Conservation (phyloP, 768 basidiomycete genomes). For the Russula emetica region DNA sequence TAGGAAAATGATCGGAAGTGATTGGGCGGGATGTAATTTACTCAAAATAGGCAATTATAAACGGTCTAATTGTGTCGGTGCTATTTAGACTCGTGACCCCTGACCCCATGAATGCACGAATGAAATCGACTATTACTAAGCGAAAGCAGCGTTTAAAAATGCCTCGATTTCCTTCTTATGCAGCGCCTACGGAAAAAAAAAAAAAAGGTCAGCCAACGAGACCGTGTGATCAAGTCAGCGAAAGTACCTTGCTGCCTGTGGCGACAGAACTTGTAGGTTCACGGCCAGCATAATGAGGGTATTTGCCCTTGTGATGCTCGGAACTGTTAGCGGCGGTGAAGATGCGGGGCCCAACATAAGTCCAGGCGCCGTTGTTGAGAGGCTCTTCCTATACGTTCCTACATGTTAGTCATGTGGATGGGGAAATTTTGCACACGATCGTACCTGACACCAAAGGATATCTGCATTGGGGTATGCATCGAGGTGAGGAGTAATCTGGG, state of each 20-base stretch:
- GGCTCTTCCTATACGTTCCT: constrained; percentile 69
- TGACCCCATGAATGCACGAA: neutral
- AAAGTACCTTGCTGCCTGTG: constrained; percentile 79
- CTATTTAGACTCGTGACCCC: constrained; percentile 8
- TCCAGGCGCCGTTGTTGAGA: constrained; percentile 96
- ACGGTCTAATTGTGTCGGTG: neutral
- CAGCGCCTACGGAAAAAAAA: constrained; percentile 44
- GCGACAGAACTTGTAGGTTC: constrained; percentile 90
- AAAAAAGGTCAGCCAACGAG: neutral
- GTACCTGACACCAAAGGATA: constrained; percentile 85
- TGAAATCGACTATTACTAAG: constrained; percentile 11
- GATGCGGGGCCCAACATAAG: constrained; percentile 89
- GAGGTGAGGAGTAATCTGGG: constrained; percentile 82
- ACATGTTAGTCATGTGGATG: neutral
- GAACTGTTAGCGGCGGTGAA: constrained; percentile 91
- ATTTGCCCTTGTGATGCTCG: constrained; percentile 85
- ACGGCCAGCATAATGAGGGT: constrained; percentile 88
- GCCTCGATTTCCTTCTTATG: constrained; percentile 90
- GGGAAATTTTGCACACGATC: constrained; percentile 16
- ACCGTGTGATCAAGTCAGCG: neutral
- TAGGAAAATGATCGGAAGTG: constrained; percentile 1
- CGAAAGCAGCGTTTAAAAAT: constrained; percentile 63
- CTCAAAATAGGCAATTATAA: constrained; percentile 8
- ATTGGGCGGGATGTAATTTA: constrained; percentile 3
- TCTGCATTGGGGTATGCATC: constrained; percentile 97